Evolutionary conservation across 1,284 basidiomycete genomes (phyloP), one percentile per base, ranked within the genome.

Genomic region (Tranzscheliella williamsii): DNA sequence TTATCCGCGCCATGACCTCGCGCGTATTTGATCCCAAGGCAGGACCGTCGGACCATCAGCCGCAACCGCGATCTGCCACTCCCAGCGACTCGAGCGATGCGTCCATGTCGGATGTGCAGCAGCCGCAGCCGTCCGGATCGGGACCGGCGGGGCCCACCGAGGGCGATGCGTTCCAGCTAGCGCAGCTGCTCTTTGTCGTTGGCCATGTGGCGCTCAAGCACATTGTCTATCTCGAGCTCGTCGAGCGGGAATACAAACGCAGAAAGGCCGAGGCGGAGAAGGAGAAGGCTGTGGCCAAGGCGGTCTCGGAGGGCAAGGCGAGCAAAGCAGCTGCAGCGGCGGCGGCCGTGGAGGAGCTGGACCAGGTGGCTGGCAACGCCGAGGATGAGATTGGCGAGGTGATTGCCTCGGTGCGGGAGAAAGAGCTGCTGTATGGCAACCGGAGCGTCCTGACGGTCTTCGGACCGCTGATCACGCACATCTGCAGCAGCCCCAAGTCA

Each of bases 181-280:
- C 88, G 45, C 93, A 97, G 75, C 83, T 97, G 16, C 81, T 98
- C 6, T 98, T 97, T 75, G 84, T 90, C 31, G 91, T 96, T 5
- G 95, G 94, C 0, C 94, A 98, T 78, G 89, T 95, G 16, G 91
- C 92, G 5, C 90, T 98, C 79, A 97, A 97, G 79, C 92, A 98
- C 60, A 91, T 97, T 47, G 92, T 95, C 20, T 95, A 91, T 76
- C 84, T 98, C 24, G 94, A 98, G 78, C 82, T 96, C 33, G 88
- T 97, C n/a, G 94, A 98, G 79, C 83, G 93, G 29, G 94, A 98
- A 76, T 89, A 90, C 85, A 98, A 98, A 81, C 82, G 92, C 13
- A 87, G 94, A 78, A 97, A 96, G 80, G 91, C 94, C 45, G 90
- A 90, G 75, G 87, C 85, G 51, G 86, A 83, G 17, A 83, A 86